These are phyloP conservation scores for Allium sativum DNA, from an alignment of 106 monocot genomes.

Conservation along the genomic window DNA sequence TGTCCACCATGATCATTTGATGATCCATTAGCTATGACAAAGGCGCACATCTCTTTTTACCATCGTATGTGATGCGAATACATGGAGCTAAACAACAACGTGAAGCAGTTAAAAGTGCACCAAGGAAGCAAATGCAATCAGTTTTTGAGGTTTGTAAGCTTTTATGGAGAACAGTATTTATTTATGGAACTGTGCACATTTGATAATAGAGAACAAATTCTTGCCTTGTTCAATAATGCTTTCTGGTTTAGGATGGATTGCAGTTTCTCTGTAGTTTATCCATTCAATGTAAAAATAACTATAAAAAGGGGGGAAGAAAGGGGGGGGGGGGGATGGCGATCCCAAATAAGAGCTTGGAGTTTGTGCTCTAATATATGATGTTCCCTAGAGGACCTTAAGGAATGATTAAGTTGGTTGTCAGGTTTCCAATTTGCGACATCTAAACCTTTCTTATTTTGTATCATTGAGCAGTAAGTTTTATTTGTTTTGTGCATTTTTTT, in stretches of 20 bases:
- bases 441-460: not conserved
- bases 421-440: not conserved
- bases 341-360: too few relatives aligned
- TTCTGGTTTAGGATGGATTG: too few relatives aligned
- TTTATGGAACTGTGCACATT: too few relatives aligned
- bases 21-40: constrained; percentile 63
- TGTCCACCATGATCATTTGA: not conserved
- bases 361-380: too few relatives aligned
- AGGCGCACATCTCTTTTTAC: constrained; percentile 85
- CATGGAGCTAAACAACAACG: constrained; percentile 86
- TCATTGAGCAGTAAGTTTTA: not conserved
- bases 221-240: too few relatives aligned
- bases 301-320: too few relatives aligned
- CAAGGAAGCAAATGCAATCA: constrained; percentile 56
- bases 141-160: constrained; percentile 66
- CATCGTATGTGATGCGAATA: constrained; percentile 82
- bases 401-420: too few relatives aligned
- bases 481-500: not conserved
- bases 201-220: too few relatives aligned
- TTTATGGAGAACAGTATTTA: not conserved
- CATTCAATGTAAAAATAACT: too few relatives aligned
- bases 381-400: too few relatives aligned
- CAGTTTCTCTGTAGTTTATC: too few relatives aligned
- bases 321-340: too few relatives aligned
- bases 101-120: constrained; percentile 64